Conservation (phyloP, 1,284 basidiomycete genomes). For the Albatrellus sp. region DNA sequence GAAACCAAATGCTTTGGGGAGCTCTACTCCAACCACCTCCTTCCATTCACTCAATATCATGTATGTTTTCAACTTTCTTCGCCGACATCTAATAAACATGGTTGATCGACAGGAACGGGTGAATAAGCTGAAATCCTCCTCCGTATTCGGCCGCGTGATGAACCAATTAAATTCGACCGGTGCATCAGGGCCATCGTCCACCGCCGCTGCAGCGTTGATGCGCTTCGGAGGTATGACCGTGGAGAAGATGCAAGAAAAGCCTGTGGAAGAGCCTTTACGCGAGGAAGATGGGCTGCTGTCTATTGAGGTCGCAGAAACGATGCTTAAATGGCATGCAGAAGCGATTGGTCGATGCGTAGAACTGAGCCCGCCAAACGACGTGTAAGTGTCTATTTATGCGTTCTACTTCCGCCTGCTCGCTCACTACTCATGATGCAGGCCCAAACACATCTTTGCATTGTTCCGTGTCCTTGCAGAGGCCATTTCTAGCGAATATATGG, state of each 20-base stretch:
- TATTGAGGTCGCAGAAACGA: conserved; percentile 72
- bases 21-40: conserved; percentile 69
- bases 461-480: conserved; percentile 84
- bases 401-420: conserved; percentile 2
- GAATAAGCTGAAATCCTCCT: conserved; percentile 60
- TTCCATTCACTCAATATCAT: conserved; percentile 81
- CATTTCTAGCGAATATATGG: conserved; percentile 79
- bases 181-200: conserved; percentile 39
- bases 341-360: conserved; percentile 88
- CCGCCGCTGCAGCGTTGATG: conserved; percentile 70
- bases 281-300: conserved; percentile 76
- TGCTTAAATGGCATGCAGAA: conserved; percentile 95
- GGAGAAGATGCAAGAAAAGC: conserved; percentile 39
- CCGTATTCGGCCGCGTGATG: conserved; percentile 86
- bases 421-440: conserved; percentile 30
- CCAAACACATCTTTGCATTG: conserved; percentile 83
- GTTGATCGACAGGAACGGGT: conserved; percentile 42
- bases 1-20: conserved; percentile 83
- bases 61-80: conserved; percentile 32
- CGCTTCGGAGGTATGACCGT: conserved; percentile 70
- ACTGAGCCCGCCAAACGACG: conserved; percentile 66
- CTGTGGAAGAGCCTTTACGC: conserved; percentile 52
- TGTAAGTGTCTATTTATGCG: conserved; percentile 39
- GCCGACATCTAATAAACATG: not conserved
- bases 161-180: conserved; percentile 74